phyloP scores from a whole-genome alignment of 768 basidiomycete genomes.

The Jaapia argillacea region DNA sequence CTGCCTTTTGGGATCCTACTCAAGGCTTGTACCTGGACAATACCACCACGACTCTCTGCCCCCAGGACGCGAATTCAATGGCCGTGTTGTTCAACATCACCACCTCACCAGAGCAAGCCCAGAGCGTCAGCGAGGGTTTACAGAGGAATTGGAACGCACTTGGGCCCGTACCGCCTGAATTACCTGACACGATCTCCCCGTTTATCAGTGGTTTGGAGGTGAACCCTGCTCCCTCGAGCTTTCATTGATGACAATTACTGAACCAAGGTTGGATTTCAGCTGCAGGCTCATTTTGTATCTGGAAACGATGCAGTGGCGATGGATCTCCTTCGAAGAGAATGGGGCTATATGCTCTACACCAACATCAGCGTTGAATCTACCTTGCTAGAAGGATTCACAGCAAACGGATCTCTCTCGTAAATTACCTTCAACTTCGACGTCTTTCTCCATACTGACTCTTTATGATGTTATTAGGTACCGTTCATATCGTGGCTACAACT shows the following conservation, averaged over 20 bases:
- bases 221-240: constrained; percentile 5
- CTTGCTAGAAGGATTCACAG: constrained; percentile 47
- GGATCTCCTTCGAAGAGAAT: constrained; percentile 41
- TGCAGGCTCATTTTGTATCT: constrained; percentile 48
- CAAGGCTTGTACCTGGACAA: constrained; percentile 47
- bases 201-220: constrained; percentile 53
- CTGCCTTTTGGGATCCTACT: constrained; percentile 38
- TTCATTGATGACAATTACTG: not conserved
- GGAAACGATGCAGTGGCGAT: constrained; percentile 41
- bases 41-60: constrained; percentile 36
- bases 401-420: constrained; percentile 44
- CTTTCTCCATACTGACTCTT: not conserved
- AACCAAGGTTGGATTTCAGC: constrained; percentile 17
- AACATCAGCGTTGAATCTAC: constrained; percentile 46
- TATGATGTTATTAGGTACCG: constrained; percentile 31
- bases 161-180: constrained; percentile 43
- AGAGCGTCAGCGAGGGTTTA: constrained; percentile 35
- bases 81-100: constrained; percentile 46
- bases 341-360: constrained; percentile 54
- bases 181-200: constrained; percentile 49
- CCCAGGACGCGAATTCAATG: constrained; percentile 50
- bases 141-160: constrained; percentile 41
- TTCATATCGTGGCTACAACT: constrained; percentile 41
- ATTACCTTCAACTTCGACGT: constrained; percentile 4
- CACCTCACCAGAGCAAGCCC: constrained; percentile 24